Evolutionary conservation across 768 basidiomycete genomes (phyloP).

Genomic region (Podaxis carcinomalis): DNA sequence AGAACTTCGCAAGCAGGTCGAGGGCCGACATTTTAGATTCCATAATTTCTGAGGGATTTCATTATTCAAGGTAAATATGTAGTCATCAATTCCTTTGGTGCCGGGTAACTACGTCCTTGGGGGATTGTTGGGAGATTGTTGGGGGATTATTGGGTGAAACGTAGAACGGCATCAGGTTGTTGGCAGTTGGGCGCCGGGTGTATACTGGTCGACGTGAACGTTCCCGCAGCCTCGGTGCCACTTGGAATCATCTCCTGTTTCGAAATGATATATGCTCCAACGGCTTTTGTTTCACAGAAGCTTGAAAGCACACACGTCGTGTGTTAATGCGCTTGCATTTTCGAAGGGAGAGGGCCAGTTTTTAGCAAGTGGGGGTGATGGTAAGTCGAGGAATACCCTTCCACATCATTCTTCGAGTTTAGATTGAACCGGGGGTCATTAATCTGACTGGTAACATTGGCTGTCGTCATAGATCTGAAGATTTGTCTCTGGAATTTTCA

Average conservation of each 20-base stretch:
- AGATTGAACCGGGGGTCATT: not conserved
- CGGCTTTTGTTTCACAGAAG: slow-evolving; percentile 21
- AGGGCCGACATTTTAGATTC: slow-evolving; percentile 18
- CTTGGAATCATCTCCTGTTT: slow-evolving; percentile 9
- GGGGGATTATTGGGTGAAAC: not conserved
- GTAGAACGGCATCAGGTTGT: not conserved
- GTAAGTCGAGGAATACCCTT: slow-evolving; percentile 28
- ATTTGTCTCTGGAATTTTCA: slow-evolving; percentile 67
- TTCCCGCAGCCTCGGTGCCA: not conserved
- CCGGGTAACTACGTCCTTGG: not conserved
- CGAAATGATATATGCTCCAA: slow-evolving; percentile 9
- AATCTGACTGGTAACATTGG: slow-evolving; percentile 1
- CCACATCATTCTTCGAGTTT: slow-evolving; percentile 5
- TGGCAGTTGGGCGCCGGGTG: not conserved
- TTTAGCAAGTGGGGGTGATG: slow-evolving; percentile 68
- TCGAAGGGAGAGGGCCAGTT: slow-evolving; percentile 58
- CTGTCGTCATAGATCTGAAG: slow-evolving; percentile 37
- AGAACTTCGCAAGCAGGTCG: not conserved
- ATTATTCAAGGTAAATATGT: slow-evolving; percentile 32
- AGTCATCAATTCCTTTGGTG: not conserved
- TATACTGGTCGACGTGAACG: not conserved
- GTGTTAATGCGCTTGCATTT: slow-evolving; percentile 61
- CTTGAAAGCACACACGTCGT: slow-evolving; percentile 48
- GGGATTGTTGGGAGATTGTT: not conserved
- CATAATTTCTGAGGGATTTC: slow-evolving; percentile 27